phyloP scores from a whole-genome alignment of 1,284 basidiomycete genomes.

The Kalmanozyma brasiliensis region DNA sequence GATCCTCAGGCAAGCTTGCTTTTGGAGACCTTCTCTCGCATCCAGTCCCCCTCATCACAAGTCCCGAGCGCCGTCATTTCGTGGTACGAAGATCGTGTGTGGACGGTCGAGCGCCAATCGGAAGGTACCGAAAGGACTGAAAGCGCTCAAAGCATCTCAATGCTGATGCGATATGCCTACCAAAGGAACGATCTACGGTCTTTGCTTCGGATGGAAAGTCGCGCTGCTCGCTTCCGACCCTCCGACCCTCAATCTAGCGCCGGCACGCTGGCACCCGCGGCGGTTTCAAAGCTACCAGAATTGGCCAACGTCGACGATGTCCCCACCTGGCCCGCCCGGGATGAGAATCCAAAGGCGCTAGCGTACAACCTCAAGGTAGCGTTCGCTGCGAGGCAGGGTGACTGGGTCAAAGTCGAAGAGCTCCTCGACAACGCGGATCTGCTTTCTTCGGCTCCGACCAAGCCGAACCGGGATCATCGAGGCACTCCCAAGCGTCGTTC shows the following conservation, averaged over 20 bases:
- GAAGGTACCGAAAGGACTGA: slow-evolving; percentile 11
- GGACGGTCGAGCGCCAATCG: slow-evolving; percentile 31
- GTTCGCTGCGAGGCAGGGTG: slow-evolving; percentile 20
- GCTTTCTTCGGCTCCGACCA: not conserved
- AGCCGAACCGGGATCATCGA: not conserved
- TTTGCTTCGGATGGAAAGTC: slow-evolving; percentile 18
- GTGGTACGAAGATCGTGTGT: slow-evolving; percentile 42
- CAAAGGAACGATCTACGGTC: slow-evolving; percentile 30
- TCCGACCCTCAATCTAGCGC: not conserved
- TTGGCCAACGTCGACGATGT: slow-evolving; percentile 13
- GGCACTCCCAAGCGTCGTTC: not conserved
- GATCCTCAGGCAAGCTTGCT: slow-evolving; percentile 16
- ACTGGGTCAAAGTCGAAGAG: slow-evolving; percentile 32
- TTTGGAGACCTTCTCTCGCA: slow-evolving; percentile 8
- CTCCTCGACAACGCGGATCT: slow-evolving; percentile 13
- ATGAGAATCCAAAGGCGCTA: slow-evolving; percentile 20
- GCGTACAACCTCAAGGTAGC: slow-evolving; percentile 36
- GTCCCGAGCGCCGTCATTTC: slow-evolving; percentile 13
- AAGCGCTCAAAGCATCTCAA: slow-evolving; percentile 15
- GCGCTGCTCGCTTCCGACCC: slow-evolving; percentile 7
- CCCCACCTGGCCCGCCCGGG: slow-evolving; percentile 17
- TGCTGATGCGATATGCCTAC: slow-evolving; percentile 25
- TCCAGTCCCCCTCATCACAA: slow-evolving; percentile 3
- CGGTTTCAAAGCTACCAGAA: slow-evolving; percentile 3
- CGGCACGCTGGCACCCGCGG: not conserved